Evolutionary conservation across 192 early-diverging fungal species (phyloP), one percentile per base, ranked within the genome.

Genomic region (Dispira simplex): DNA sequence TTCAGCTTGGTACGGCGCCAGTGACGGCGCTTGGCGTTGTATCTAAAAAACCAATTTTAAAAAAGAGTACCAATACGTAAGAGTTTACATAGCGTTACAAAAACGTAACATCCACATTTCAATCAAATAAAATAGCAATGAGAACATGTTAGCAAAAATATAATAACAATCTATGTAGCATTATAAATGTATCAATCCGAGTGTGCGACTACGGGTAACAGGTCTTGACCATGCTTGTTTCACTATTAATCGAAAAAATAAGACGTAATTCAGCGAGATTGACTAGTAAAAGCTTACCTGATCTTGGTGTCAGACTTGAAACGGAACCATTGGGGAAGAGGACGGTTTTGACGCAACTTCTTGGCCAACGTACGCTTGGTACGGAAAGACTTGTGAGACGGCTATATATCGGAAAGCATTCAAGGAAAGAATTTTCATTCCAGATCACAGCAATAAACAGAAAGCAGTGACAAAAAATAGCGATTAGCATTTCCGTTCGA

Each of bases 1-100:
- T 89, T 87, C 71, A 95, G 81, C 90, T 99, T 97, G 77, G 90
- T 97, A 73, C 90, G 89, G 81, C 96, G 90, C 96, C 96, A 99
- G 90, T 97, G 85, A 65, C 94, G 88, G 66, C 96, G 85, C 92
- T 99, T 99, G 69, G 90, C 83, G 85, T 95, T 99, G 88, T 95
- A 99, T 68, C 91, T 92, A 67, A 14, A 68, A 32, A 51, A 57
- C 21, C 20, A 13, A 64, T 16, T 20, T 8, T 66, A 20, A 64
- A 12, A n/a, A 21, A 64, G 20, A 2, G 32, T 39, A 6, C 1
- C 1, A 39, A 6, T 39, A 39, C 1, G 32, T 39, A 39, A 39
- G 6, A 1, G 32, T 1, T 39, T 39, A 39, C 32, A 39, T 39
- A 6, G 32, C 32, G 32, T 39, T 39, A 39, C 6, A 6, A 4